Conservation (phyloP, 116 monocot genomes). For the Trichopus zeylanicus region DNA sequence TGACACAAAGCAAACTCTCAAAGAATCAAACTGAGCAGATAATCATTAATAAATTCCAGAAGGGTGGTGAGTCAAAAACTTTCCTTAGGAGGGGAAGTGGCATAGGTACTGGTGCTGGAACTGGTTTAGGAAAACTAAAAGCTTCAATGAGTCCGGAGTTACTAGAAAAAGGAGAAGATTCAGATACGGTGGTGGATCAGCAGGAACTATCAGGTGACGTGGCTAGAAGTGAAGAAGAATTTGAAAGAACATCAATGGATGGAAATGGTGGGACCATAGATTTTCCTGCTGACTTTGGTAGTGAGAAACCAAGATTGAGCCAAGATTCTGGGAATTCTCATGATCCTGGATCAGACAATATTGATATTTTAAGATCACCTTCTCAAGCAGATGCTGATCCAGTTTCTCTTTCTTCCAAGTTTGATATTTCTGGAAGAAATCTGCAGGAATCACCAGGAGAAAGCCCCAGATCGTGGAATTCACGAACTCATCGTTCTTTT, state of each 20-base stretch:
- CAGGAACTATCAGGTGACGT: constrained; percentile 11
- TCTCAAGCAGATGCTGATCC: constrained; percentile 33
- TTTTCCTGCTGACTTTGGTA: constrained; percentile 43
- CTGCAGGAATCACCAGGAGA: constrained; percentile 45
- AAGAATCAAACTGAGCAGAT: constrained; percentile 21
- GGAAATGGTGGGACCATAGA: constrained; percentile 17
- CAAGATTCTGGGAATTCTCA: constrained; percentile 28
- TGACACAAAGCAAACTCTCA: constrained; percentile 6
- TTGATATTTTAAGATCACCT: constrained; percentile 20
- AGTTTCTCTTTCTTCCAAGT: constrained; percentile 17
- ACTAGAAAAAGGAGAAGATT: constrained; percentile 25
- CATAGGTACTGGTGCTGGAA: constrained; percentile 31
- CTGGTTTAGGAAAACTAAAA: constrained; percentile 19
- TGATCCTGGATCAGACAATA: constrained; percentile 42
- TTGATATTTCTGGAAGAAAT: constrained; percentile 13
- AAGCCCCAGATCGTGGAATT: constrained; percentile 65
- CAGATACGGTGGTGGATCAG: constrained; percentile 15
- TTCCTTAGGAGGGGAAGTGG: constrained; percentile 52
- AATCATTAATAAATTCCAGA: constrained; percentile 20
- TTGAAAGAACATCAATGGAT: constrained; percentile 29
- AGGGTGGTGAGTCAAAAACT: constrained; percentile 19
- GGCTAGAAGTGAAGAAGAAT: constrained; percentile 34
- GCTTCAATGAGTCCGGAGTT: constrained; percentile 14
- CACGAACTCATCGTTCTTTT: constrained; percentile 33
- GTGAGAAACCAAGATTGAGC: constrained; percentile 28